These are phyloP conservation scores for Verticillium longisporum DNA, from an alignment of 2,329 filamentous ascomycete genomes.

Conservation along the genomic window DNA sequence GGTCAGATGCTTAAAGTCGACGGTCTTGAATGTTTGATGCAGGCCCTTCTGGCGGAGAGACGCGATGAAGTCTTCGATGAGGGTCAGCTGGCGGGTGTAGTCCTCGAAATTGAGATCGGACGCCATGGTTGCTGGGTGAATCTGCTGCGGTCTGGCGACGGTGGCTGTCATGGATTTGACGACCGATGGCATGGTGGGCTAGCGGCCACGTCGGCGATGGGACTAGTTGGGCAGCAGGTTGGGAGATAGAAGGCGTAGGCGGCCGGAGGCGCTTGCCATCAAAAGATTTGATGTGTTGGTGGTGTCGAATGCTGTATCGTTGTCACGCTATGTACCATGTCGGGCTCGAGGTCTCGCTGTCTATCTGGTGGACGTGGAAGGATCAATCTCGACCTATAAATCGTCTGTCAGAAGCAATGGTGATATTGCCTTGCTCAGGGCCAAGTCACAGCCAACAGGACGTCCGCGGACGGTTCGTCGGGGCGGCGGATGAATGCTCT, in stretches of 20 bases:
- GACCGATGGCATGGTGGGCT: not conserved
- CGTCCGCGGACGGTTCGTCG: not conserved
- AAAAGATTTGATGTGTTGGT: not conserved
- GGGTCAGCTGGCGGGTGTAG: constrained; percentile 9
- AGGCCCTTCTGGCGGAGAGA: not conserved
- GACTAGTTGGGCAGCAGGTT: not conserved
- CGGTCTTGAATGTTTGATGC: constrained; percentile 1
- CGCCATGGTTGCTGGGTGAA: not conserved
- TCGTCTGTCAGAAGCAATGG: not conserved
- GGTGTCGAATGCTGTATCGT: not conserved
- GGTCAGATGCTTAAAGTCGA: constrained; percentile 7
- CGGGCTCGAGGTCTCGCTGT: not conserved
- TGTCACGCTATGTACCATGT: not conserved
- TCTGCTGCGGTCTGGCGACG: not conserved
- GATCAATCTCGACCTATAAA: not conserved
- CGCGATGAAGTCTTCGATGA: not conserved
- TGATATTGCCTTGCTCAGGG: not conserved
- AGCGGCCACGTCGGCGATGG: not conserved
- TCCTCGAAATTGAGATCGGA: not conserved
- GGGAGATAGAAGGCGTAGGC: not conserved
- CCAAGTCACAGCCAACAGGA: not conserved
- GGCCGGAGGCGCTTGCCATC: not conserved
- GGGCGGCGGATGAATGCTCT: not conserved
- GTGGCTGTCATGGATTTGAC: not conserved
- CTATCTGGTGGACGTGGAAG: not conserved